Evolutionary conservation across 73 alveolate species (phyloP), one percentile per base, ranked within the genome.

Genomic region (Loxodes magnus): DNA sequence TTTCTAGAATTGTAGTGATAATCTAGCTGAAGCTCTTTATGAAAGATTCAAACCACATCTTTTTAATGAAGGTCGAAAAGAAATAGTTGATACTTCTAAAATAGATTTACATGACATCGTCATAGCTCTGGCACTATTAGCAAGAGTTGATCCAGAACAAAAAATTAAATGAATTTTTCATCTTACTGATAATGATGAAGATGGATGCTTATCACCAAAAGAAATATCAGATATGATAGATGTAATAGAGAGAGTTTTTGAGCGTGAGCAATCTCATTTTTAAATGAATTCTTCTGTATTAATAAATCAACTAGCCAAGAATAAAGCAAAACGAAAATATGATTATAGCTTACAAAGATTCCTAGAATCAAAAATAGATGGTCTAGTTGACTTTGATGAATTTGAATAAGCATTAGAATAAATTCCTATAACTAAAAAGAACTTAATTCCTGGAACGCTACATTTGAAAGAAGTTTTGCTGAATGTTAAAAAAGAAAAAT

Each of bases 131-230:
- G 27, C 59, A 25, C 17, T 46, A 24, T 19, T 46, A 24, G 22
- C 59, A 24, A 46, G 59, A 24, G 27, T 46, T 9, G 0, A 37
- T 9, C 7, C 22, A 25, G 59, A 46, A 9, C 22, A 46, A 24
- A 46, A 46, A 19, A 14, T 46, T 25, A 41, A 46, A 19, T 2
- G 22, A 41, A 19, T 46, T 1, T 46, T 46, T 25, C 22, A 46
- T 10, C 34, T 46, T 5, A 46, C 59, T 46, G 59, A 46, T 46
- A 41, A 25, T 1, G 59, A 46, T 2, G 59, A 46, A 46, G 59
- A 46, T 46, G 59, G 39, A 7, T 46, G 59, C 2, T 25, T 46
- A 10, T 46, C 59, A n/a, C 59, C 59, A 12, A 23, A 46, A 1
- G 59, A 46, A 46, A 25, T 46, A 1, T 21, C 7, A 2, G 27